These are phyloP conservation scores for Nymphaea thermarum DNA, from an alignment of 164 flowering plant genomes.

Conservation along the genomic window DNA sequence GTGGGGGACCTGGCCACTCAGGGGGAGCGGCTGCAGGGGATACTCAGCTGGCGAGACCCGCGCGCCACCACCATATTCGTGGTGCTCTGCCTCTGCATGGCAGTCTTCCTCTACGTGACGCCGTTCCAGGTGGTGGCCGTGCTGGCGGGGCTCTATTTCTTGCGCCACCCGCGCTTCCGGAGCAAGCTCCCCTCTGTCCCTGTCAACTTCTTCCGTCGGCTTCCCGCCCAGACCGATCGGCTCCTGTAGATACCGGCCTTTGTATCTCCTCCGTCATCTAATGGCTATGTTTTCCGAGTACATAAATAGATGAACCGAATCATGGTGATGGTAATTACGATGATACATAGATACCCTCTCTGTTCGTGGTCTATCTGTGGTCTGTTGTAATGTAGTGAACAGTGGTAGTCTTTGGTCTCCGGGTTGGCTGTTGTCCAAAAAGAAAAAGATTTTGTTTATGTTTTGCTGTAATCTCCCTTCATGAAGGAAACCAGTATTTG, in stretches of 20 bases:
- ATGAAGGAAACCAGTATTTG: no score
- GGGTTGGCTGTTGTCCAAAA: no score
- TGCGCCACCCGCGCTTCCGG: conserved; percentile 79
- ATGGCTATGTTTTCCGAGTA: no score
- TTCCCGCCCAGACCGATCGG: conserved; percentile 67
- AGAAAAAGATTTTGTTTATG: no score
- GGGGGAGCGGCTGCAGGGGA: conserved; percentile 51
- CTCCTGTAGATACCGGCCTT: conserved; percentile 20
- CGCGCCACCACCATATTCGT: conserved; percentile 67
- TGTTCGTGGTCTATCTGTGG: no score
- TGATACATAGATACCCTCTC: no score
- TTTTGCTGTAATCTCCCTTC: no score
- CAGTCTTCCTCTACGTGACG: conserved; percentile 53
- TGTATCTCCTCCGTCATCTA: no score
- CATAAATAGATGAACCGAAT: no score
- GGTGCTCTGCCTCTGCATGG: conserved; percentile 40
- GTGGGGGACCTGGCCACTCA: conserved; percentile 78
- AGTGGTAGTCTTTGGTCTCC: no score
- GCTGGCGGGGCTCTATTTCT: conserved; percentile 42
- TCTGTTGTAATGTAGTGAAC: no score
- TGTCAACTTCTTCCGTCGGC: conserved; percentile 66
- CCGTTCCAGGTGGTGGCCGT: conserved; percentile 65
- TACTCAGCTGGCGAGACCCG: conserved; percentile 84
- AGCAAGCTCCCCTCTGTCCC: conserved; percentile 70
- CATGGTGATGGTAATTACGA: no score